Evolutionary conservation across 148 eudicot species (phyloP), one percentile per base, ranked within the genome.

Genomic region (Beta vulgaris): DNA sequence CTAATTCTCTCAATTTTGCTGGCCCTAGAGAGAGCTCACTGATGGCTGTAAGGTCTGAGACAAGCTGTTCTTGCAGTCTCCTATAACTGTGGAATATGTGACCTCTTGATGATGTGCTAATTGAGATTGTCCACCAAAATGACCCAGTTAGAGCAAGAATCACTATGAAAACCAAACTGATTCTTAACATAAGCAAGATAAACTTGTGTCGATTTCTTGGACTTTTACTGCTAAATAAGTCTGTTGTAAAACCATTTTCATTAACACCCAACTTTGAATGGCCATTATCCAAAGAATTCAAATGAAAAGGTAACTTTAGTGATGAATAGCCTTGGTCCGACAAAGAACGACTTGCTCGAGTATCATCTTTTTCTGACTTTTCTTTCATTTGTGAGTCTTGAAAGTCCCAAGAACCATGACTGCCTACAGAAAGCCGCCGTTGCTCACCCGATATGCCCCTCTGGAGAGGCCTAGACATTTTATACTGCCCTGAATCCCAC

Each of bases 401-500:
- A 49, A 80, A 75, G 43, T 89, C 89, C 88, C 85, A 86, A 42
- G 83, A 85, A 81, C 85, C 87, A 71, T 85, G 82, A 60, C 68
- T 84, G 58, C 84, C 79, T 69, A 85, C 93, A 6, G 95, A 83
- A 44, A 85, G 73, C 23, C 98, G 85, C 53, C 90, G 74, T 59
- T 77, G 85, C 43, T 88, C 92, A 73, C 86, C 82, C 1, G 90
- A 86, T 75, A 86, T 60, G 81, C 94, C 94, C 61, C 98, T 87
- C 40, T 87, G 97, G 35, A 92, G 93, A 68, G 99, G 98, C 87
- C 93, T 86, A 35, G 99, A 84, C 99, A 96, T 96, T 72, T 81
- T 84, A 65, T 77, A 65, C 79, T 80, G 84, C 71, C 59, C 14
- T 66, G 25, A 68, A 80, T 69, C 43, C 79, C 78, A 75, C 82